Evolutionary conservation across 140 eudicot species (phyloP).

Genomic region (Cichorium intybus): DNA sequence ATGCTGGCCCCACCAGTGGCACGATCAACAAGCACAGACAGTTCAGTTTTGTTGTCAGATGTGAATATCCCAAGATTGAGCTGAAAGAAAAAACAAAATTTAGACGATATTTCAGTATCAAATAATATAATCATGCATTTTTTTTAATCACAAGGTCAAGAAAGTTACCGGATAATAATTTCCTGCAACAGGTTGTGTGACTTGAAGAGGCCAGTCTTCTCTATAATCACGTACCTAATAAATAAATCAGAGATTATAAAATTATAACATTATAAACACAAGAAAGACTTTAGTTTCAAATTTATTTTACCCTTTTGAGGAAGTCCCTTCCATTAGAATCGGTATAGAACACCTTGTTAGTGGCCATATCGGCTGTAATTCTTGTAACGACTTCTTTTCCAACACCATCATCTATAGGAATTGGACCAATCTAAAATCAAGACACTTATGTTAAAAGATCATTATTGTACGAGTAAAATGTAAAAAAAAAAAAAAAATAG

Average conservation of each 20-base stretch:
- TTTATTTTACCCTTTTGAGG: conserved; percentile 60
- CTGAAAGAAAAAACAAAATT: conserved; percentile 35
- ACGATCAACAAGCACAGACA: conserved; percentile 88
- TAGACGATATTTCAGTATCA: not conserved
- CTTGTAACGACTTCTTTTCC: conserved; percentile 94
- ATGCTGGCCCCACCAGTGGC: conserved; percentile 96
- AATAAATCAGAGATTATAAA: conserved; percentile 14
- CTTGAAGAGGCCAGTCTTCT: conserved; percentile 81
- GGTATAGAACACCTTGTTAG: conserved; percentile 76
- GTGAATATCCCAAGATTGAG: conserved; percentile 81
- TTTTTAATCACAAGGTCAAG: conserved; percentile 1
- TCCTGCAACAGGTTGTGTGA: conserved; percentile 90
- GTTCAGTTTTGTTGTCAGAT: conserved; percentile 57
- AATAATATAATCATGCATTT: not conserved
- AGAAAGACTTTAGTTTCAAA: not conserved
- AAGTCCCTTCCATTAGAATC: conserved; percentile 96
- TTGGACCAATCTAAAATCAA: conserved; percentile 74
- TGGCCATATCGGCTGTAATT: conserved; percentile 72
- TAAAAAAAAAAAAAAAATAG: not conserved
- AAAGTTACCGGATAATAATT: conserved; percentile 84
- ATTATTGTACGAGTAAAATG: not conserved
- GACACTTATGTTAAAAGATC: not conserved
- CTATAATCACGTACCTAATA: conserved; percentile 80
- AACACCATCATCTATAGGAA: conserved; percentile 58
- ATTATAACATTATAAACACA: not conserved